Base-by-base conservation (phyloP, 129 eudicot genomes). In the Pulicaria dysenterica region DNA sequence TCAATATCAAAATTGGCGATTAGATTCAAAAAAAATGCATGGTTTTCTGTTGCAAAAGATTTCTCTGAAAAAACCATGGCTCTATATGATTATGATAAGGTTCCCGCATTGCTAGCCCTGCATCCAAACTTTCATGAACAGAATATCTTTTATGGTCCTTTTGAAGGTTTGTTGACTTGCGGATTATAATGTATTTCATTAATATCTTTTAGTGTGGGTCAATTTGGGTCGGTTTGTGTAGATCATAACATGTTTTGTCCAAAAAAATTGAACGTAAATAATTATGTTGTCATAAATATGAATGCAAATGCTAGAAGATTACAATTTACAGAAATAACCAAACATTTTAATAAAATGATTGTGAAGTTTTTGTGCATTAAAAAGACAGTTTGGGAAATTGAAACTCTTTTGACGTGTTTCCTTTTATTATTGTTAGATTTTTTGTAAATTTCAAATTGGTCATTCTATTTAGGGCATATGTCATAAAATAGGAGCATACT, bases 11-110 rank as follows among this genome's bases (percentile, higher is more conserved):
- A 86, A 59, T 65, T 95, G 70, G 96, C 90, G 45, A 60, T 84
- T 47, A 88, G 88, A 80, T 95, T 83, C 79, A 95, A 95, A 85
- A 91, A 86, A 71, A 95, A 78, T 60, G 99, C 96, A 80, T 95
- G 99, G 99, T 95, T 95, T 80, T 81, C 99, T 37, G 96, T 95
- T 67, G 97, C 97, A 44, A 91, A 84, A 68, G 97, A 80, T 76
- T 84, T 88, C 67, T 88, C 97, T 5, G 99, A 95, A 8, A 82
- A 87, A 57, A 64, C 80, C 14, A 88, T 91, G 96, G 81, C 61
- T 24, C 73, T 74, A 40, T 91, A 91, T 83, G 97, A 88, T 76
- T 91, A 91, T 72, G 96, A 95, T 65, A 95, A 91, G 83, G 83
- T 69, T 17, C 99, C 99, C 75, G 96, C 99, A 63, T 59, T 95